phyloP scores from a whole-genome alignment of 768 basidiomycete genomes.

The Omphalotus guepiniiformis region DNA sequence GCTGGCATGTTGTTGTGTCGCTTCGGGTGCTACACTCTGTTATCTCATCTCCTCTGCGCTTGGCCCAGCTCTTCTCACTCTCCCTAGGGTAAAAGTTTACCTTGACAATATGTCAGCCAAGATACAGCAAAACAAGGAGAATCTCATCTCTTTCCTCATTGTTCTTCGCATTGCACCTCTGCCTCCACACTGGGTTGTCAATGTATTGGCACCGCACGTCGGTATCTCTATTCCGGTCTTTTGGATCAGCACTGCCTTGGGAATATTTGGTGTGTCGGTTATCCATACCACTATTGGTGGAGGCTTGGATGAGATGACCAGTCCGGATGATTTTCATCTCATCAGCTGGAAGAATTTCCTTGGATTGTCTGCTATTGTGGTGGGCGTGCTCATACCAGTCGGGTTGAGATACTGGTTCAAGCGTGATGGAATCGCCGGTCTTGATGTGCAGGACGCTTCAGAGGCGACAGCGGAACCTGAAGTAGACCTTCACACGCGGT shows the following conservation, averaged over 20 bases:
- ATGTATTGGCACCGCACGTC: constrained; percentile 88
- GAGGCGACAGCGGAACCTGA: constrained; percentile 12
- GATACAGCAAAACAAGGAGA: constrained; percentile 74
- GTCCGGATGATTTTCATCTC: constrained; percentile 87
- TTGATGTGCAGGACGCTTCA: constrained; percentile 19
- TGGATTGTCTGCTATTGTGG: constrained; percentile 75
- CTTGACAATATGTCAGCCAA: constrained; percentile 81
- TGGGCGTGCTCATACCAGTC: constrained; percentile 93
- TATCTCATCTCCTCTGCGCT: constrained; percentile 90
- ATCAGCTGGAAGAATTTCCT: constrained; percentile 91
- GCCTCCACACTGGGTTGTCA: constrained; percentile 96
- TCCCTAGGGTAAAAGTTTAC: constrained; percentile 79
- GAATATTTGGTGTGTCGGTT: constrained; percentile 85
- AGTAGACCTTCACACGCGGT: background rate
- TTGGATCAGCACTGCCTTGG: constrained; percentile 87
- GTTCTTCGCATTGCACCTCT: constrained; percentile 92
- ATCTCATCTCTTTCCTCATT: constrained; percentile 89
- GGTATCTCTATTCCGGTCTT: constrained; percentile 83
- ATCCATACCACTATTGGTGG: constrained; percentile 96
- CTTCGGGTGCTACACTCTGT: constrained; percentile 86
- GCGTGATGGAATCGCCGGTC: constrained; percentile 27
- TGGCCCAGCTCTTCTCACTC: constrained; percentile 84
- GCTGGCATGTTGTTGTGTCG: constrained; percentile 90
- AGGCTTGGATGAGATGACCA: constrained; percentile 93
- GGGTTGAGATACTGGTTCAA: constrained; percentile 82